Base-by-base conservation (phyloP, 2,329 filamentous ascomycete genomes). In the Aspergillus bombycis region DNA sequence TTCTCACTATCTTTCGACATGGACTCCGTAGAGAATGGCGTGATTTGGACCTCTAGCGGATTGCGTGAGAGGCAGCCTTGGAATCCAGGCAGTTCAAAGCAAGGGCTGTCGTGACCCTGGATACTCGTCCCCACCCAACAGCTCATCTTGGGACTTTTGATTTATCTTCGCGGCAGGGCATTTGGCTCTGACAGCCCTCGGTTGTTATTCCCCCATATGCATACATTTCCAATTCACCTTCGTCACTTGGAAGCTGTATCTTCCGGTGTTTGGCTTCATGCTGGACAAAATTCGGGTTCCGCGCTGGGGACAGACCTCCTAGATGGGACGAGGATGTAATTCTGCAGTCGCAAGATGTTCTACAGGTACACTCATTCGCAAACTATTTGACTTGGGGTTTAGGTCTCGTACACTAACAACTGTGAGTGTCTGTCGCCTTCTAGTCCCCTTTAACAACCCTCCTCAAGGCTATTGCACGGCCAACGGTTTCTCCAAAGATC, bases 1-100 rank as follows among this genome's bases (percentile, higher is more conserved):
- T 14, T 26, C n/a, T 36, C n/a, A 23, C 30, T 14, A 14, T 55
- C 52, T 55, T 55, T 55, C 32, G 32, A 55, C 52, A 55, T 26
- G 32, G 14, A 14, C 34, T 36, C 34, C 14, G 34, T 34, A 38
- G 34, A 19, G 21, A 55, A 34, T 55, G 45, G 52, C 52, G 52
- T 55, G 52, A 55, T 55, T 11, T 26, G 19, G 10, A 38, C n/a
- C 23, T 55, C 36, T 38, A 32, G n/a, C 28, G 23, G 26, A 56
- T 61, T 54, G 50, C 58, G 58, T 61, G 38, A 55, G 50, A 56
- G 34, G 41, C 16, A 10, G 58, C 58, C 58, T 61, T 28, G 32
- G 28, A 36, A 32, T 56, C 58, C 52, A 61, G 50, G 58, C 58
- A 32, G 19, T 36, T 12, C 48, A 45, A 55, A 28, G 36, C 36